phyloP scores from a whole-genome alignment of 306 rosid species.

The Astragalus membranaceus region DNA sequence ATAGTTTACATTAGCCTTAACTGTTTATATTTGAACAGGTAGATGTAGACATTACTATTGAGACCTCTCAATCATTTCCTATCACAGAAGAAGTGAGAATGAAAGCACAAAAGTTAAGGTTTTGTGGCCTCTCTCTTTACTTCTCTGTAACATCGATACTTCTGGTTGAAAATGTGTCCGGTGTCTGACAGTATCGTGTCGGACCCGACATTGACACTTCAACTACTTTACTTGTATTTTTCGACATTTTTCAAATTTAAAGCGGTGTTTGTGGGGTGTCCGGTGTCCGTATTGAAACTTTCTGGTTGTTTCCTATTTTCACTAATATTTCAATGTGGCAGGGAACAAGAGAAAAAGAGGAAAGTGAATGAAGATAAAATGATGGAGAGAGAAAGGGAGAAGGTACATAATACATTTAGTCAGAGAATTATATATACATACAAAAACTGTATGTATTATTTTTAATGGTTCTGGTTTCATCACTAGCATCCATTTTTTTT shows the following conservation, averaged over 20 bases:
- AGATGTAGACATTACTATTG: constrained; percentile 46
- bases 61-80: constrained; percentile 44
- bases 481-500: background rate
- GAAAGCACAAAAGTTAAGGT: constrained; percentile 61
- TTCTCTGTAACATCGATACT: too few relatives aligned
- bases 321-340: constrained; percentile 18
- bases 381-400: constrained; percentile 48
- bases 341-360: constrained; percentile 35
- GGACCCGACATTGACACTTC: too few relatives aligned
- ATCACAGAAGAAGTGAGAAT: constrained; percentile 55
- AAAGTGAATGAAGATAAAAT: constrained; percentile 36
- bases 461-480: background rate
- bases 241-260: too few relatives aligned
- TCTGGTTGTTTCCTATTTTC: background rate
- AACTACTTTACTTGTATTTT: too few relatives aligned
- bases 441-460: too few relatives aligned
- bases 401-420: too few relatives aligned
- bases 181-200: too few relatives aligned
- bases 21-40: constrained; percentile 40
- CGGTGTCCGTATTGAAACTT: background rate
- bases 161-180: too few relatives aligned
- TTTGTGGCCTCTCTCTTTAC: background rate
- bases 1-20: too few relatives aligned
- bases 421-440: background rate
- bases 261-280: too few relatives aligned